These are phyloP conservation scores for Diphasiastrum complanatum DNA, from an alignment of 83 land plant genomes.

Conservation along the genomic window DNA sequence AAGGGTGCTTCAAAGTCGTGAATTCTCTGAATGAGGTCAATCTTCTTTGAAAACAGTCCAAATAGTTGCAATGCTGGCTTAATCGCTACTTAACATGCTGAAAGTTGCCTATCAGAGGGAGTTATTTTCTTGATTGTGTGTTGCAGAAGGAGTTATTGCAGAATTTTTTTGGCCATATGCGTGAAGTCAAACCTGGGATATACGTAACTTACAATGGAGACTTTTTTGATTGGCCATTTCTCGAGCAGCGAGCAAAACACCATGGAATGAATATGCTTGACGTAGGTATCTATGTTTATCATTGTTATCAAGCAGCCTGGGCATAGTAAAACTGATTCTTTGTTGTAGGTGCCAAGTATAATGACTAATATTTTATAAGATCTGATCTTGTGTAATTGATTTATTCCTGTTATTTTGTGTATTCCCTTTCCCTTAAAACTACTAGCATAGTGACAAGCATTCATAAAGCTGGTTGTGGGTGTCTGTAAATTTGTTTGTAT, in stretches of 20 bases:
- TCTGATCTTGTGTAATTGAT: too few species aligned
- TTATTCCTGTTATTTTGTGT: background rate
- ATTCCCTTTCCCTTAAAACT: background rate
- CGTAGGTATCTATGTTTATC: slow-evolving; percentile 39
- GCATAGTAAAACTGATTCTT: background rate
- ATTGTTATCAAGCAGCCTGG: background rate
- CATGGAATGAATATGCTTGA: slow-evolving; percentile 83
- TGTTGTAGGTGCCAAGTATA: too few species aligned
- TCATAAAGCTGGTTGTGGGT: too few species aligned
- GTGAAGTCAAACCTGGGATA: slow-evolving; percentile 84
- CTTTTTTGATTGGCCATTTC: slow-evolving; percentile 98
- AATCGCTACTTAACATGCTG: background rate
- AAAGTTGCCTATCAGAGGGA: background rate
- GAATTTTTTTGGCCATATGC: slow-evolving; percentile 88
- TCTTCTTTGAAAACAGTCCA: background rate
- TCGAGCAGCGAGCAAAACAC: slow-evolving; percentile 70
- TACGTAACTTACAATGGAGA: slow-evolving; percentile 98
- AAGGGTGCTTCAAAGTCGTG: slow-evolving; percentile 78
- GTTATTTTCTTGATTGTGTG: slow-evolving; percentile 5
- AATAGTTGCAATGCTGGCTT: background rate
- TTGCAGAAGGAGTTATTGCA: slow-evolving; percentile 68
- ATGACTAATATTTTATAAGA: too few species aligned
- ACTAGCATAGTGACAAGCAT: too few species aligned
- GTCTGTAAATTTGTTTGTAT: too few species aligned
- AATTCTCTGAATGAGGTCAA: slow-evolving; percentile 84